Percentiles rank a stretch among this genome's conserved stretches.
phyloP scores from a whole-genome alignment of 805 yeast genomes.

The Suhomyces pyralidae region DNA sequence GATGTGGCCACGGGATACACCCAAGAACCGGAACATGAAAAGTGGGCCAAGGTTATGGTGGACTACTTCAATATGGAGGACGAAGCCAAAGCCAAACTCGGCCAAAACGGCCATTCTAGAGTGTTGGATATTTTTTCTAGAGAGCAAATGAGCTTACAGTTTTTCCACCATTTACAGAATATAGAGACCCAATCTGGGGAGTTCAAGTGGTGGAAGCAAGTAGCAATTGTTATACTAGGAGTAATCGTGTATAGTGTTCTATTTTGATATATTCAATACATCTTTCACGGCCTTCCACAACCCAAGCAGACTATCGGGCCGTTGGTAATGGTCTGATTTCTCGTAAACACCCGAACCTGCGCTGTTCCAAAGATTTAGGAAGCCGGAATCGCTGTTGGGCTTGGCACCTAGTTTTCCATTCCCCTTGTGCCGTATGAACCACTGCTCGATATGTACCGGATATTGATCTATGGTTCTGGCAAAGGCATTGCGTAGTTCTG shows the following conservation, averaged over 20 bases:
- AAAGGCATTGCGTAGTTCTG: slow-evolving; percentile 24
- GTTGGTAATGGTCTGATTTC: not conserved
- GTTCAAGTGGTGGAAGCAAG: slow-evolving; percentile 10
- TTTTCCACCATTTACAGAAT: slow-evolving; percentile 15
- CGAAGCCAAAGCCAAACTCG: slow-evolving; percentile 20
- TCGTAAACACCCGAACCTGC: slow-evolving; percentile 9
- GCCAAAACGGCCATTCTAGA: slow-evolving; percentile 35
- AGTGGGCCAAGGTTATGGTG: slow-evolving; percentile 55
- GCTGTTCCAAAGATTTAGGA: slow-evolving; percentile 6
- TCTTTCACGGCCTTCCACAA: slow-evolving; percentile 32
- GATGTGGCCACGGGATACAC: slow-evolving; percentile 62
- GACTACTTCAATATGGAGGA: slow-evolving; percentile 24
- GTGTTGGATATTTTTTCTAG: slow-evolving; percentile 43
- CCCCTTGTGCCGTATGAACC: slow-evolving; percentile 12
- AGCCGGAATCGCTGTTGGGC: not conserved
- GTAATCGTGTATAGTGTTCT: not conserved
- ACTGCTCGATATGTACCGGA: slow-evolving; percentile 10
- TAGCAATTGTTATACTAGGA: slow-evolving; percentile 6
- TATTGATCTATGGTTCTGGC: slow-evolving; percentile 14
- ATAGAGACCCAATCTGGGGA: not conserved
- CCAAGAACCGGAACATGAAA: slow-evolving; percentile 42
- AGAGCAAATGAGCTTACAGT: slow-evolving; percentile 40
- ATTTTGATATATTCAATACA: slow-evolving; percentile 17
- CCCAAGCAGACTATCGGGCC: slow-evolving; percentile 1
- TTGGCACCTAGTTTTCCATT: not conserved